These are phyloP conservation scores for Sarcodon sp. DNA, from an alignment of 768 basidiomycete genomes.

Conservation along the genomic window DNA sequence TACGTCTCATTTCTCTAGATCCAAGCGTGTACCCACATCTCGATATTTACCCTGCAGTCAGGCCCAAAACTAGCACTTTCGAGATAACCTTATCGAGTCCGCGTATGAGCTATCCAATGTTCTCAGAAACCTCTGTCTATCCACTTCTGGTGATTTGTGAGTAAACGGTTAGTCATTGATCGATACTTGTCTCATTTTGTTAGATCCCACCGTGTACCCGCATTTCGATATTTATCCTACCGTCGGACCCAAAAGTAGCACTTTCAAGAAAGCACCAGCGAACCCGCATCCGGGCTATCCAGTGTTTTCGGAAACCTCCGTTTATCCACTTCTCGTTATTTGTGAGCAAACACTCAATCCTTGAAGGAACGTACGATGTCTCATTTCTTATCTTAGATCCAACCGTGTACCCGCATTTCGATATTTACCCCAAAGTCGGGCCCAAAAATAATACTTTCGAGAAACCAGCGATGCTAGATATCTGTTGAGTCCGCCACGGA, in stretches of 20 bases:
- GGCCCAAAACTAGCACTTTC: no score
- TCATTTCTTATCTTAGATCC: constrained; percentile 10
- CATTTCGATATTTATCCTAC: constrained; percentile 15
- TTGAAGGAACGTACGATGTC: no score
- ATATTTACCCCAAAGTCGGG: constrained; percentile 12
- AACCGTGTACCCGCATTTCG: constrained; percentile 14
- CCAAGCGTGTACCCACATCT: constrained; percentile 13
- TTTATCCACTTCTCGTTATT: no score
- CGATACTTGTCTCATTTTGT: background rate
- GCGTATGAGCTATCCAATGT: no score
- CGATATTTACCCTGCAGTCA: constrained; percentile 9
- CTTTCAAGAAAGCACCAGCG: no score
- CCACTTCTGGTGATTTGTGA: constrained; percentile 19
- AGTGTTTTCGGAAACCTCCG: no score
- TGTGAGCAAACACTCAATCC: no score
- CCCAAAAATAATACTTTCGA: no score
- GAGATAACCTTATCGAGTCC: no score
- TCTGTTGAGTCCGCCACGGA: no score
- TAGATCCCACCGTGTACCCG: constrained; percentile 21
- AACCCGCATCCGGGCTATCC: no score
- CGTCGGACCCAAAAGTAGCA: background rate
- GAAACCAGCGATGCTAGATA: no score
- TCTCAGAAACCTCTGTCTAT: constrained; percentile 20
- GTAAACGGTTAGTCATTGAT: background rate
- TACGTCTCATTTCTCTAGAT: constrained; percentile 3